phyloP scores from a whole-genome alignment of 2,329 filamentous ascomycete genomes.

The Trichoderma sp. region DNA sequence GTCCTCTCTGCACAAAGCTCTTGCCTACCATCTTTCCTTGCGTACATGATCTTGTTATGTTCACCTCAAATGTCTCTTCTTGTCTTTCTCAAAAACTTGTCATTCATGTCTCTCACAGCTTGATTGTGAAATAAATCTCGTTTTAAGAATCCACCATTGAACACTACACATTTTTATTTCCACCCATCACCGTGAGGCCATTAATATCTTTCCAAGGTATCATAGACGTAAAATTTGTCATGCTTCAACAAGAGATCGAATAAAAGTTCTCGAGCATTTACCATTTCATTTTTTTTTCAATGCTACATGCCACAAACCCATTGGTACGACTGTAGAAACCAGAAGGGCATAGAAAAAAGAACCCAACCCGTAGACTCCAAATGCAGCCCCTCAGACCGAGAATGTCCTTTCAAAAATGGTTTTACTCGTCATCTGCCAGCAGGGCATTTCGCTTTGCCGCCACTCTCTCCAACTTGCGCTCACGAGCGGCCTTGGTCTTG shows the following conservation, averaged over 20 bases:
- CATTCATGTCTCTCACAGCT: not conserved
- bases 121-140: not conserved
- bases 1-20: conserved; percentile 24
- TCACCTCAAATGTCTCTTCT: not conserved
- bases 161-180: not conserved
- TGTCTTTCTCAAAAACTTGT: not conserved
- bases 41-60: not conserved
- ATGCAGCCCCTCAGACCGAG: conserved; percentile 57
- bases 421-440: conserved; percentile 68
- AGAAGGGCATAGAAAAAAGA: conserved; percentile 49
- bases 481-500: conserved; percentile 99
- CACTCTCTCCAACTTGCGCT: conserved; percentile 94
- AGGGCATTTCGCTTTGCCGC: conserved; percentile 87
- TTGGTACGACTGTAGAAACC: conserved; percentile 53
- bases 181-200: not conserved
- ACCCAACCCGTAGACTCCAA: conserved; percentile 62
- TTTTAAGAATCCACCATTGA: not conserved
- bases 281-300: conserved; percentile 58
- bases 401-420: conserved; percentile 46
- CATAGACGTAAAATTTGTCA: not conserved
- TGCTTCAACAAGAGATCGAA: conserved; percentile 6
- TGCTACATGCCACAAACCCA: conserved; percentile 60
- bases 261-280: conserved; percentile 44
- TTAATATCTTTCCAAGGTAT: not conserved
- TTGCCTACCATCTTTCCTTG: not conserved